Evolutionary conservation across 108 stramenopile species (phyloP), one percentile per base, ranked within the genome.

Genomic region (Pseudonitzschia delicatissima): DNA sequence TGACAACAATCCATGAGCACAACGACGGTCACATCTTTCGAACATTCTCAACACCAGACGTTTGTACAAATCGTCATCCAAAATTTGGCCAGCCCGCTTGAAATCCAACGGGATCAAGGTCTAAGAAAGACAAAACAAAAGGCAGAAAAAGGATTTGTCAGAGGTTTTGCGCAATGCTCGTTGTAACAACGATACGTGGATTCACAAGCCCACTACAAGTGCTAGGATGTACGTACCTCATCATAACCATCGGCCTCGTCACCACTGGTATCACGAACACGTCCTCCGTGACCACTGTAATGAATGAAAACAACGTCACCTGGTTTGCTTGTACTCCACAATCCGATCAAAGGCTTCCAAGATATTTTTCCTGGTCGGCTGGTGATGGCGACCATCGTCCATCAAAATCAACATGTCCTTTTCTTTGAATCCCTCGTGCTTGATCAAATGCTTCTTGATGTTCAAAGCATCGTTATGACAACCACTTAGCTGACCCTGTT

Each of bases 71-170:
- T 88, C 88, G 70, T 94, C 96, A 63, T 96, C 95, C 31, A 81
- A 39, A 52, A 97, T 97, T 52, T 96, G 93, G 2, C 96, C 96
- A 18, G 80, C 66, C 2, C 53, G 64, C 62, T 79, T 48, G 71
- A 91, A 97, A 85, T 97, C 96, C 0, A 96, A 84, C 21, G 95
- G 96, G 58, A 94, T 90, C 68, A 97, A 64, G 12, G 96, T 96
- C 72, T 95, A 89, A 61, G 90, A 92, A 36, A 44, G 42, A 39
- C 57, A 62, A 26, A 63, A 72, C 42, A 29, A 42, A 12, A 9
- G 9, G 9, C 40, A 42, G 12, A 13, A 9, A 12, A 9, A 42
- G 13, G 40, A 42, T 42, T 42, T 42, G 12, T 12, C 13, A 42
- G 12, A 12, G 13, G 40, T 42, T 12, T 12, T 42, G 40, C 13